Base-by-base conservation (phyloP, 2,329 filamentous ascomycete species). In the Thelonectria olida region DNA sequence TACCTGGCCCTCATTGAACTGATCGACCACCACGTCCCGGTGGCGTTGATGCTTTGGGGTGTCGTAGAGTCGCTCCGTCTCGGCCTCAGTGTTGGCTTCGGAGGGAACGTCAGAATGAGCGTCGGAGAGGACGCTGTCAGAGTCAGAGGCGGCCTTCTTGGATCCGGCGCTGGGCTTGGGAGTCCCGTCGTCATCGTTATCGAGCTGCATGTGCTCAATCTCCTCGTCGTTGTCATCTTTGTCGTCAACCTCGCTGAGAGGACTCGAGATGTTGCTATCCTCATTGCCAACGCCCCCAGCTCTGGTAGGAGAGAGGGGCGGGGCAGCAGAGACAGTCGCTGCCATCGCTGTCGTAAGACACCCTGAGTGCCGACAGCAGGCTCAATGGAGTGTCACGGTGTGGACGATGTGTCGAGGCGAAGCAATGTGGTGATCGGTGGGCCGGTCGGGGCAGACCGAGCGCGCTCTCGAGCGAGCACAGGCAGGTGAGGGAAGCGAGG, bases 161-260 rank as follows among this genome's bases (percentile, higher is more conserved):
- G 67, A 69, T 38, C 66, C 67, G 44, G 67, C 70, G 22, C 70
- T 74, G 15, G 67, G 60, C 55, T 71, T 75, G 7, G 71, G 67
- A 27, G 68, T 70, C 7, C 75, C 71, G 53, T 71, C 73, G 48
- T 76, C 75, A 41, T 74, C 78, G 61, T 73, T 75, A 63, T 80
- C 78, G 47, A 83, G 76, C 62, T 80, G 79, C 76, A 86, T 84
- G 62, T 85, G 85, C 54, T 90, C 90, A 64, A 85, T 82, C 50
- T 87, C 87, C 50, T 91, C 90, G 65, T 91, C 88, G 52, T 92
- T 90, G 42, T 82, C 85, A 64, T 92, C 89, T 72, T 88, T 88
- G 72, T 97, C 92, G 73, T 94, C 93, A 58, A 97, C 92, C 71
- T 97, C 95, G 80, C 93, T 97, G 70, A 98, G 84, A 72, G 93